phyloP scores from a whole-genome alignment of 768 basidiomycete genomes.

The Lentinula edodes region DNA sequence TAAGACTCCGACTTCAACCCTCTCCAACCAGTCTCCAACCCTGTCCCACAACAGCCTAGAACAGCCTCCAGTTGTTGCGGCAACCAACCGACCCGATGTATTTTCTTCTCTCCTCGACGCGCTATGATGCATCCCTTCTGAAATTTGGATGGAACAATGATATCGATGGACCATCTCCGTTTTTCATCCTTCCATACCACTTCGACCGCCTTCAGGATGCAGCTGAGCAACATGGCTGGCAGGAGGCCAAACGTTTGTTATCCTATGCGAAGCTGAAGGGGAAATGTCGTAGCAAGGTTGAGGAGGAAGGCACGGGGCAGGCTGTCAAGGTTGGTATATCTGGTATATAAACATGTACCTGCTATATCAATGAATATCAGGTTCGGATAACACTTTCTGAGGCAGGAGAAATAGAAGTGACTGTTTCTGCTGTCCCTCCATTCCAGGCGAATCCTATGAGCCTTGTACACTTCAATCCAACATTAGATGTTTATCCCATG shows the following conservation, averaged over 20 bases:
- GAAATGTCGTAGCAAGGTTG: conserved; percentile 42
- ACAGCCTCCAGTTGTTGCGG: too few relatives aligned
- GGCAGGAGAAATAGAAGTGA: conserved; percentile 31
- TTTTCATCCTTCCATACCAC: conserved; percentile 59
- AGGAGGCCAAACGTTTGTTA: conserved; percentile 24
- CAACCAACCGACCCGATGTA: background rate
- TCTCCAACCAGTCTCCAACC: too few relatives aligned
- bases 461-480: conserved; percentile 29
- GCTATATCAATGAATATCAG: conserved; percentile 23
- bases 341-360: background rate
- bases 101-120: conserved; percentile 44
- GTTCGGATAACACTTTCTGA: conserved; percentile 45
- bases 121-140: conserved; percentile 50
- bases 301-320: conserved; percentile 15
- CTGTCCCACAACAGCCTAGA: too few relatives aligned
- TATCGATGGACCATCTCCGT: conserved; percentile 45
- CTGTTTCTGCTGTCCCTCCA: conserved; percentile 23
- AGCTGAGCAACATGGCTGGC: conserved; percentile 48
- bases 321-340: conserved; percentile 27
- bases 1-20: too few relatives aligned
- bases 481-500: conserved; percentile 16
- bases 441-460: conserved; percentile 35
- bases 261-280: conserved; percentile 33
- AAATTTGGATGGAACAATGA: conserved; percentile 53
- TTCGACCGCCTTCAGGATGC: conserved; percentile 53